These are phyloP conservation scores for Diplotaxis tenuifolia DNA, from an alignment of 345 rosid genomes.

Conservation along the genomic window DNA sequence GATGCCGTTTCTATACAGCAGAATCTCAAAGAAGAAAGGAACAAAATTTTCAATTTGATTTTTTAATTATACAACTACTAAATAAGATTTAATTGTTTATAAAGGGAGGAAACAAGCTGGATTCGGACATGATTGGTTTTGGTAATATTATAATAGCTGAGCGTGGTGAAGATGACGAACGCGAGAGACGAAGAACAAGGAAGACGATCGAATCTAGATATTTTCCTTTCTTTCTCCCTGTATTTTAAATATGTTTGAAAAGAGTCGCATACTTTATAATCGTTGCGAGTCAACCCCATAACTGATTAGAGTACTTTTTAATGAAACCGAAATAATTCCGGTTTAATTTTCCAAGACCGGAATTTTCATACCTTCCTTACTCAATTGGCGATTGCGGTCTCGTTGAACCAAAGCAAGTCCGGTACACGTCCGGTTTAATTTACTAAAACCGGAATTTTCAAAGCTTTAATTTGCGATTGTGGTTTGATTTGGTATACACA, in stretches of 20 bases:
- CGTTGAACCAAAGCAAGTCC: background rate
- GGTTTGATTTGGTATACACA: background rate
- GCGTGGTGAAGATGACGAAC: slow-evolving; percentile 22
- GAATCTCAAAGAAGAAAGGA: slow-evolving; percentile 20
- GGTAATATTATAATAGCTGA: slow-evolving; percentile 12
- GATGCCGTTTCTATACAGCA: slow-evolving; percentile 21
- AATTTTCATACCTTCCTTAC: background rate
- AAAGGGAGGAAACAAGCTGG: slow-evolving; percentile 17
- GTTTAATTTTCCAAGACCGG: slow-evolving; percentile 3
- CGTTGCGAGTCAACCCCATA: slow-evolving; percentile 18
- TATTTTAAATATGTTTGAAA: background rate
- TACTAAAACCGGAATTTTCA: background rate
- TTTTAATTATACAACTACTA: background rate
- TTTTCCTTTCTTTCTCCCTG: background rate
- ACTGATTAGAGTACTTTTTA: background rate
- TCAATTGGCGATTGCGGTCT: background rate
- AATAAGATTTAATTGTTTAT: background rate
- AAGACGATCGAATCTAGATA: slow-evolving; percentile 21
- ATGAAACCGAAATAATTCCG: slow-evolving; percentile 10
- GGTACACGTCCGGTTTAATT: slow-evolving; percentile 19
- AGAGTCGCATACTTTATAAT: slow-evolving; percentile 22
- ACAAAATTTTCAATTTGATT: background rate
- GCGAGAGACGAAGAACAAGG: background rate
- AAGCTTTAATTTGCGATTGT: background rate
- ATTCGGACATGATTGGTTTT: slow-evolving; percentile 34